phyloP scores from a whole-genome alignment of 805 yeast species.

The Yarrowia osloensis region DNA sequence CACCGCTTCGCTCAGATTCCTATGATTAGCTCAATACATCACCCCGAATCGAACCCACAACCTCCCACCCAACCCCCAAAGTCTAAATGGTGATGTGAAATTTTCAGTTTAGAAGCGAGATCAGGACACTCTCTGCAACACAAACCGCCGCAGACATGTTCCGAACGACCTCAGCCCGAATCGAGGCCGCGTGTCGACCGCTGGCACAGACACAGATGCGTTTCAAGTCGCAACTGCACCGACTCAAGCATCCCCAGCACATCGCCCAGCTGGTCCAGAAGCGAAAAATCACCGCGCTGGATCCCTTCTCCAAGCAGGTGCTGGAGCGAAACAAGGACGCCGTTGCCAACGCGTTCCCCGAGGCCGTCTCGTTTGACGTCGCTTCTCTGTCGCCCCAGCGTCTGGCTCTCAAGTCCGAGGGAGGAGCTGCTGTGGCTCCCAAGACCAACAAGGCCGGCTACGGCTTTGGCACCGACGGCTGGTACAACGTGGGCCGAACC shows the following conservation, averaged over 20 bases:
- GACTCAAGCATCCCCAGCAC: slow-evolving; percentile 26
- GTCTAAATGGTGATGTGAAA: neutral
- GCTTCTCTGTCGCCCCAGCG: neutral
- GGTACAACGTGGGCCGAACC: slow-evolving; percentile 28
- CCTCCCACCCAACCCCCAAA: neutral
- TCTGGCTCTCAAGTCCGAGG: neutral
- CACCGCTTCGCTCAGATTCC: no score
- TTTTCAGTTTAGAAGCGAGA: neutral
- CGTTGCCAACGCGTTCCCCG: slow-evolving; percentile 21
- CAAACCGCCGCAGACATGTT: neutral
- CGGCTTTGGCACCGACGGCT: slow-evolving; percentile 15
- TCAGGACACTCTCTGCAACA: neutral
- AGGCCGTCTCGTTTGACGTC: neutral
- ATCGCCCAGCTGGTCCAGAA: slow-evolving; percentile 19
- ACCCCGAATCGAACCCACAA: neutral
- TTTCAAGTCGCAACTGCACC: slow-evolving; percentile 20
- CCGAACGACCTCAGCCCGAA: neutral
- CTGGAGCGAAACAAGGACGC: slow-evolving; percentile 18
- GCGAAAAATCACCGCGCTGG: slow-evolving; percentile 22
- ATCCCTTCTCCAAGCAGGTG: slow-evolving; percentile 28
- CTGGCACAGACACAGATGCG: slow-evolving; percentile 14
- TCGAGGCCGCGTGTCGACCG: slow-evolving; percentile 12
- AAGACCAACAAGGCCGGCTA: slow-evolving; percentile 1
- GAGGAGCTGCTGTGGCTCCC: neutral
- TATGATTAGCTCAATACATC: neutral